Base-by-base conservation (phyloP, 2,329 filamentous ascomycete species). In the Penicillium aurantiogriseum region DNA sequence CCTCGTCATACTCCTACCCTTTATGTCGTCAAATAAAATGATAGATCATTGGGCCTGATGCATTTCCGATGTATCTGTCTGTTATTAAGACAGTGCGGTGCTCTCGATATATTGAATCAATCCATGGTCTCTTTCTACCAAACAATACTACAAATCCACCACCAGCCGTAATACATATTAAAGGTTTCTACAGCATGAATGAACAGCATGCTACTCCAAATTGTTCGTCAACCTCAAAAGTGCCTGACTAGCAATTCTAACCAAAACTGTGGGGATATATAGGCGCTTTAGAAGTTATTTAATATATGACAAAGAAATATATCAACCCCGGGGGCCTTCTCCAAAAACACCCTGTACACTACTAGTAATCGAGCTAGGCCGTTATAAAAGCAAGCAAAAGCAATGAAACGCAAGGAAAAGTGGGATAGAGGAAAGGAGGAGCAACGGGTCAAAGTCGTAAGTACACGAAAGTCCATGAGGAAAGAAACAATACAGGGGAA, bases 391-490 rank as follows among this genome's bases (percentile, higher is more conserved):
- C 23, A 57, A 52, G 7, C 19, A 51, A 44, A 35, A 25, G 38
- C 33, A 47, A 39, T 35, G 47, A 39, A 51, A 38, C 23, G 27
- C 36, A 40, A 49, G 29, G 13, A 11, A 36, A 17, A 15, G 38
- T 9, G 5, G 11, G 39, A 25, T 7, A 21, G 7, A n/a, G 21
- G 19, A 10, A 23, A 10, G 47, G 49, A 43, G 50, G 10, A 7
- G 8, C 15, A 17, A 17, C 31, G 21, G 29, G 51, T 21, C 43
- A 61, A 29, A 54, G 50, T 61, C 51, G 50, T 65, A 66, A 59
- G 61, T 67, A 65, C 64, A 64, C 44, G 55, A 56, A 47, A 63
- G 33, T 46, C 59, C 57, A 56, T 48, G 44, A 54, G 46, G 54
- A 54, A 42, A 56, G 42, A 52, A 57, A 48, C 51, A 54, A 62